A percentile compares a stretch with the other conserved stretches of the same genome.
These are phyloP conservation scores for Phyllosticta capitalensis DNA, from an alignment of 2,329 filamentous ascomycete species.

Conservation along the genomic window DNA sequence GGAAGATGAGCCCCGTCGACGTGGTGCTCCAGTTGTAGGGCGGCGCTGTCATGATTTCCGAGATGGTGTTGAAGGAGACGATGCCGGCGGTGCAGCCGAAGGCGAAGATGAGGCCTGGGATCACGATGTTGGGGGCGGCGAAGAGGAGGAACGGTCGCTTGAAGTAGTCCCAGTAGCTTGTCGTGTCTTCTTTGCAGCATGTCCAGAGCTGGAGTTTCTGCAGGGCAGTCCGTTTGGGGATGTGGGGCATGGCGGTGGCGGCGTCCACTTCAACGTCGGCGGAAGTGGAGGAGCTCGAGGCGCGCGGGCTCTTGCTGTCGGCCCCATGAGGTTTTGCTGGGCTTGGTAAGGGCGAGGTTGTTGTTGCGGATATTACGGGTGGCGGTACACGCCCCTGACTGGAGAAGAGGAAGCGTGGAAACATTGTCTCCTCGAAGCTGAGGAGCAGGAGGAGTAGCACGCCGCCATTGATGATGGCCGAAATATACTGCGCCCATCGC, in stretches of 20 bases:
- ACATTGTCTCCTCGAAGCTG: constrained; percentile 29
- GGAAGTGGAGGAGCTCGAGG: neutral
- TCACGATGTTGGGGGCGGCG: constrained; percentile 31
- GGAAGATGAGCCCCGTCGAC: constrained; percentile 19
- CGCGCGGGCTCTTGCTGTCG: constrained; percentile 1
- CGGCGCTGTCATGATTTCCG: constrained; percentile 26
- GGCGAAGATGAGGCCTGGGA: constrained; percentile 31
- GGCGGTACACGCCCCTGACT: neutral
- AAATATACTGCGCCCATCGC: constrained; percentile 26
- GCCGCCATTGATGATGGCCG: constrained; percentile 20
- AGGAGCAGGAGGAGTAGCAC: constrained; percentile 15
- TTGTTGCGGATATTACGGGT: neutral
- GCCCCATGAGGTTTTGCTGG: neutral
- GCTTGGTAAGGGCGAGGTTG: neutral
- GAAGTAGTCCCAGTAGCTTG: constrained; percentile 32
- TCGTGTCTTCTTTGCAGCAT: constrained; percentile 26
- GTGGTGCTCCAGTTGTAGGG: constrained; percentile 29
- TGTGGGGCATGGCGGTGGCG: constrained; percentile 11
- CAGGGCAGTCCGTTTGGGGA: constrained; percentile 13
- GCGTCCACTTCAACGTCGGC: neutral
- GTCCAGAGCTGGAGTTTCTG: constrained; percentile 17
- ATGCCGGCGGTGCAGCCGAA: constrained; percentile 34
- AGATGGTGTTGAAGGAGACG: constrained; percentile 35
- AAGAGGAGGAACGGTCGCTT: constrained; percentile 32
- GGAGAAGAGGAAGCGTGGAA: constrained; percentile 24